Base-by-base conservation (phyloP, 1,284 basidiomycete genomes). In the Moesziomyces sp. region DNA sequence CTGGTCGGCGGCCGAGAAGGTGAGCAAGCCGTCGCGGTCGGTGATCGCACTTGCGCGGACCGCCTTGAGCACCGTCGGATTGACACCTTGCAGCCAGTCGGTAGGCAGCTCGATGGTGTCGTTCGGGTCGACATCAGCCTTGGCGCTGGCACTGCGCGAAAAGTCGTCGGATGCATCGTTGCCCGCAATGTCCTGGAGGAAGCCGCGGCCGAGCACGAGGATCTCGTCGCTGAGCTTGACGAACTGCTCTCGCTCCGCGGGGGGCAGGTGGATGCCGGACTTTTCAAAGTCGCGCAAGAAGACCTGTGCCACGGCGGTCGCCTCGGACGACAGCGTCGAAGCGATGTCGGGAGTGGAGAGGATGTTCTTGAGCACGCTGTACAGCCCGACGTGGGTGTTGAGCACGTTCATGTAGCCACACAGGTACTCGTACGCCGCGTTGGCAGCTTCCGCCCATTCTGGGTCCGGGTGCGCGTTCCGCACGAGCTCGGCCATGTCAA, bases 361-460 rank as follows among this genome's bases (percentile, higher is more conserved):
- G 6, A 86, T 85, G 49, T 81, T 78, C 10, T 79, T 65, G 18
- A 87, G 82, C 23, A 78, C 75, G 13, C 59, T 47, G 80, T 97
- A 97, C 45, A 99, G 86, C 19, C 91, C 93, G n/a, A 91, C 91
- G 86, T 97, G 89, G 18, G 95, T 98, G 85, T 99, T 99, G 64
- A 99, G 88, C 43, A 93, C 90, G 86, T 98, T 98, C 95, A 99
- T 98, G 85, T 92, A 96, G 85, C 94, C 92, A 86, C 94, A 97
- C 60, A 98, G 87, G 63, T 89, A 90, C 85, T 95, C 94, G 85
- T 98, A 97, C 45, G 93, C 92, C 62, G 88, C 87, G 80, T 97
- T 93, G 35, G 93, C 93, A 56, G 91, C 91, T 24, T 89, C 88
- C 11, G 93, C 88, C 95, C 96, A 98, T 50, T 86, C 82, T 19